Evolutionary conservation across 495 filamentous ascomycete genomes (phyloP), one percentile per base, ranked within the genome.

Genomic region (Penicillium canescens): DNA sequence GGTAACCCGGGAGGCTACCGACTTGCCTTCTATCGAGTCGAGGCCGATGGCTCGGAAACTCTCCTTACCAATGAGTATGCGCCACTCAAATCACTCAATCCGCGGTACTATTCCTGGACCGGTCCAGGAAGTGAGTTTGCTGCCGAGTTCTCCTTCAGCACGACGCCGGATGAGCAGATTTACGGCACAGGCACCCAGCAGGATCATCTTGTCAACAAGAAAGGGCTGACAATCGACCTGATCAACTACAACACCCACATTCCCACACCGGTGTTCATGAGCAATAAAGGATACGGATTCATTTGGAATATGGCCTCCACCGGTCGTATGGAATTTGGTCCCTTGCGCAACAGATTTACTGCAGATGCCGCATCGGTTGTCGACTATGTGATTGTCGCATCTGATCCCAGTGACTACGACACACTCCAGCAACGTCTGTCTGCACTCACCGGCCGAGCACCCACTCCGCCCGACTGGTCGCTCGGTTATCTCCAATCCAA

Each of bases 401-500:
- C 65, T 0, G 16, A 13, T 6, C 55, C 56, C 1, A 56, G 59
- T 24, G 60, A 68, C 34, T 68, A 68, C 38, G 62, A 68, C 18
- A 61, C 56, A 2, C 57, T 68, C 2, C 65, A 68, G 36, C 57
- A 52, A 45, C 57, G 60, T 11, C 46, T 68, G 0, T 68, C 65
- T 13, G 65, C 65, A 3, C 47, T 68, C 0, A 65, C 62, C 1
- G 65, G 65, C 14, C 55, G 65, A 3, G 65, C 63, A 3, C 69
- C 62, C 2, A 54, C 51, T 10, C 66, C 63, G 3, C 68, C 68
- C 4, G 56, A 62, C 21, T 71, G 60, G 57, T 60, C 60, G 12
- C 48, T 71, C 3, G 68, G 68, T 9, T 71, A 66, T 41, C 60
- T 64, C 23, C 68, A 71, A 50, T 68, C 60, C 10, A 71, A 71